Evolutionary conservation across 2,329 filamentous ascomycete genomes (phyloP).

Genomic region (Dactylonectria macrodidyma): DNA sequence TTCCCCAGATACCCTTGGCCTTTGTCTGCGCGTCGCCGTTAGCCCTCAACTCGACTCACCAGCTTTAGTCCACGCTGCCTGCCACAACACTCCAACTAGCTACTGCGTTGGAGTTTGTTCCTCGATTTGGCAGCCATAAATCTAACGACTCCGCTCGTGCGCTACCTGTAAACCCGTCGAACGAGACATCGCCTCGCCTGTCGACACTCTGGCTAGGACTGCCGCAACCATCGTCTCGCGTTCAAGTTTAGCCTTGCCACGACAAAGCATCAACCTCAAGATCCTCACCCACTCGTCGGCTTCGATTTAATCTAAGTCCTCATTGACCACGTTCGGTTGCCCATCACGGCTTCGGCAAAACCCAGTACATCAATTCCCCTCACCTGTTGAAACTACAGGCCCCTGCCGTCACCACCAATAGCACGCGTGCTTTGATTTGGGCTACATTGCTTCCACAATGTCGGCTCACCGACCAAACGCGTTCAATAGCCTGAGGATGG

Average conservation of each 20-base stretch:
- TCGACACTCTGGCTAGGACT: slow-evolving; percentile 38
- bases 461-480: slow-evolving; percentile 93
- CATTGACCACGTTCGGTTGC: slow-evolving; percentile 47
- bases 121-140: slow-evolving; percentile 37
- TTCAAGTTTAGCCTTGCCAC: slow-evolving; percentile 39
- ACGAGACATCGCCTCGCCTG: slow-evolving; percentile 43
- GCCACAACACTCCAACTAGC: slow-evolving; percentile 30
- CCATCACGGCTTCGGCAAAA: slow-evolving; percentile 56
- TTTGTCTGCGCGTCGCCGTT: slow-evolving; percentile 40
- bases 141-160: slow-evolving; percentile 42
- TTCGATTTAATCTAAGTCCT: slow-evolving; percentile 37
- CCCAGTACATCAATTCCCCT: slow-evolving; percentile 48
- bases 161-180: slow-evolving; percentile 46
- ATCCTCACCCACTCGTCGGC: slow-evolving; percentile 32
- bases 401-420: slow-evolving; percentile 44
- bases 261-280: slow-evolving; percentile 21
- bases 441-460: slow-evolving; percentile 67
- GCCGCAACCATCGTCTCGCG: slow-evolving; percentile 37
- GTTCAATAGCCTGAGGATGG: slow-evolving; percentile 92
- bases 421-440: slow-evolving; percentile 47
- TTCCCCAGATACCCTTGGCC: slow-evolving; percentile 51
- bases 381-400: slow-evolving; percentile 45
- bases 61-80: slow-evolving; percentile 39
- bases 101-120: slow-evolving; percentile 23
- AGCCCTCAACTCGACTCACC: slow-evolving; percentile 44